Percentiles rank a stretch among this genome's conserved stretches.
Conservation (phyloP, 805 yeast genomes). For the Saturnispora dispora region DNA sequence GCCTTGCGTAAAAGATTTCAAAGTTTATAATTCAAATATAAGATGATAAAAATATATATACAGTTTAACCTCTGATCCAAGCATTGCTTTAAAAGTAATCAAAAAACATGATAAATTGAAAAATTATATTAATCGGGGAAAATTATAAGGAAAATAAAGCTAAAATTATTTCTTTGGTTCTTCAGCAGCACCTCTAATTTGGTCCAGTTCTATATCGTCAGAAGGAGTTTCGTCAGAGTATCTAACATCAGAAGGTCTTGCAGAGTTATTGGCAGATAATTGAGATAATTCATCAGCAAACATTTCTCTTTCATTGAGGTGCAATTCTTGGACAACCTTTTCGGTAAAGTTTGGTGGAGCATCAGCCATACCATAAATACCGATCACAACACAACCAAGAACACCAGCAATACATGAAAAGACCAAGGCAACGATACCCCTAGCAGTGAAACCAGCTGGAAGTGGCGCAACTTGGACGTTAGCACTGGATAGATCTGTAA, state of each 20-base stretch:
- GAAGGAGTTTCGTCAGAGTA: constrained; percentile 10
- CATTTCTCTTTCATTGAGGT: constrained; percentile 35
- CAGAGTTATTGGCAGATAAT: constrained; percentile 1
- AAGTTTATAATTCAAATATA: background rate
- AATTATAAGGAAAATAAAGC: background rate
- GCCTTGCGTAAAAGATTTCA: constrained; percentile 29
- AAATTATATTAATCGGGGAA: background rate
- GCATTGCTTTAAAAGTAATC: background rate
- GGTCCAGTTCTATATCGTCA: constrained; percentile 5
- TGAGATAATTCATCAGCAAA: constrained; percentile 15
- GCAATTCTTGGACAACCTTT: constrained; percentile 48
- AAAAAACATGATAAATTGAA: background rate
- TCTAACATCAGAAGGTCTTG: constrained; percentile 10
- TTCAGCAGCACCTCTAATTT: constrained; percentile 4
- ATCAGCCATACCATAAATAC: constrained; percentile 81
- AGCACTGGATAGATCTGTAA: constrained; percentile 64
- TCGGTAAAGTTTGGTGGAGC: constrained; percentile 53
- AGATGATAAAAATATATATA: background rate
- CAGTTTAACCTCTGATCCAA: background rate
- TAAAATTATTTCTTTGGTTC: background rate
- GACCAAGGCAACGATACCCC: constrained; percentile 89
- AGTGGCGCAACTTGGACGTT: constrained; percentile 56
- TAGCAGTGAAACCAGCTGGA: constrained; percentile 88
- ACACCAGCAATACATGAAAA: constrained; percentile 84
- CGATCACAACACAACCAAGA: constrained; percentile 68